Conservation (phyloP, 1,139 yeast species). For the Sugiyamaella paludigena region DNA sequence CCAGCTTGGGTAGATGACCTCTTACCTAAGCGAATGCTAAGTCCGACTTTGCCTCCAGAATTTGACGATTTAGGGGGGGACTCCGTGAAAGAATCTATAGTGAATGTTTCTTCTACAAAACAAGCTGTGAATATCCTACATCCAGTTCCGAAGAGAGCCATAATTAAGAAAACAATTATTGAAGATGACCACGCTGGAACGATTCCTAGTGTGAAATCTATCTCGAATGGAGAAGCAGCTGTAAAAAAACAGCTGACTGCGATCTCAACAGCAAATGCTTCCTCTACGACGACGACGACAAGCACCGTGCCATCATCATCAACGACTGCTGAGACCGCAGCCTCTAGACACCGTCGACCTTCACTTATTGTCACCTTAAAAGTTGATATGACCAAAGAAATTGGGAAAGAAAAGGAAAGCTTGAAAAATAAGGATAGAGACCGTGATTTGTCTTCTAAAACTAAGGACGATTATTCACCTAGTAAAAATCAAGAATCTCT, state of each 20-base stretch:
- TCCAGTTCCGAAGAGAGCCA: conserved; percentile 18
- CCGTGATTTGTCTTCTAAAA: not conserved
- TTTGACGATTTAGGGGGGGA: conserved; percentile 22
- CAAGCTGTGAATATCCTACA: conserved; percentile 11
- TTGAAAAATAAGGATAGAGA: not conserved
- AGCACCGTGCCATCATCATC: too few relatives aligned
- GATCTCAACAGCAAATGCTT: conserved; percentile 13
- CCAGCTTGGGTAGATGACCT: conserved; percentile 34
- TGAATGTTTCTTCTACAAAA: conserved; percentile 2
- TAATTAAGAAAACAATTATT: not conserved
- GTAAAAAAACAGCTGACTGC: conserved; percentile 1
- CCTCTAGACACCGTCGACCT: conserved; percentile 11
- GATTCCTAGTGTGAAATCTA: not conserved
- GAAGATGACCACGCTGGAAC: not conserved
- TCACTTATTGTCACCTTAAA: conserved; percentile 24
- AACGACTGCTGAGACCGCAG: too few relatives aligned
- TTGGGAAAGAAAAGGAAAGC: not conserved
- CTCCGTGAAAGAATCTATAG: not conserved
- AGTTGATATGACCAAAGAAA: not conserved
- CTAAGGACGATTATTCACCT: too few relatives aligned
- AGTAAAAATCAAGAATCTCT: too few relatives aligned
- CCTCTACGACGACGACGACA: not conserved
- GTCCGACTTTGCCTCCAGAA: conserved; percentile 36
- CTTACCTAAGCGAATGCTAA: conserved; percentile 33
- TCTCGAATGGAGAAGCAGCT: not conserved